A percentile compares a stretch with the other conserved stretches of the same genome.
phyloP scores from a whole-genome alignment of 2,329 filamentous ascomycete species.

The Penicillium sp. region DNA sequence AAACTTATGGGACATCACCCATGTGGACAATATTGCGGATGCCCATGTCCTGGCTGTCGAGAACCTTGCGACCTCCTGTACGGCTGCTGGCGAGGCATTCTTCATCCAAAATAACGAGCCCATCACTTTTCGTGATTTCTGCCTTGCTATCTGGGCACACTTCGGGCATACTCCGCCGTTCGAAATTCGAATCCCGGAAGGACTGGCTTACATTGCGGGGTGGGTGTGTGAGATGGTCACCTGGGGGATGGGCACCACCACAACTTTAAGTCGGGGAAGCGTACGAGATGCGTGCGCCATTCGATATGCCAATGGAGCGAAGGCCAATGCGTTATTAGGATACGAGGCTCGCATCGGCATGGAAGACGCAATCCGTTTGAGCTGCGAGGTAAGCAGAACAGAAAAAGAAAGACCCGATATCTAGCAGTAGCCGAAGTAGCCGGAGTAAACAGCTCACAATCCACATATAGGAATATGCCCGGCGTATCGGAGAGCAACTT shows the following conservation, averaged over 20 bases:
- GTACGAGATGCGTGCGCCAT: constrained; percentile 59
- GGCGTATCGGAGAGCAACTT: constrained; percentile 32
- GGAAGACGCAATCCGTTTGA: constrained; percentile 55
- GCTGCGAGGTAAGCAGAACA: constrained; percentile 49
- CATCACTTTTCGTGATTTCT: constrained; percentile 50
- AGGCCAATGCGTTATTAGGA: constrained; percentile 57
- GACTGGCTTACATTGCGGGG: constrained; percentile 55
- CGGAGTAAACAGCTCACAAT: constrained; percentile 1
- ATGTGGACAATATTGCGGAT: constrained; percentile 50
- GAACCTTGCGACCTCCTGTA: constrained; percentile 44
- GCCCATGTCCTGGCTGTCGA: constrained; percentile 51
- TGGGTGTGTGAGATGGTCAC: constrained; percentile 51
- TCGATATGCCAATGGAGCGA: constrained; percentile 58
- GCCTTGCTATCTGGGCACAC: constrained; percentile 48
- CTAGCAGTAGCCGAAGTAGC: not conserved
- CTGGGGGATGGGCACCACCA: constrained; percentile 51
- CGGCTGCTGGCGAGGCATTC: constrained; percentile 49
- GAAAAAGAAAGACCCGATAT: not conserved
- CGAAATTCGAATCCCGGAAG: constrained; percentile 53
- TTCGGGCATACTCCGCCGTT: constrained; percentile 57
- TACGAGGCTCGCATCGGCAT: constrained; percentile 57
- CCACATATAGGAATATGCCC: constrained; percentile 37
- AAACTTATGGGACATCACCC: constrained; percentile 51
- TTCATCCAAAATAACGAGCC: constrained; percentile 54
- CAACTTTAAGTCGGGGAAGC: constrained; percentile 57